Evolutionary conservation across 129 eudicot species (phyloP).

Genomic region (Lactuca saligna): DNA sequence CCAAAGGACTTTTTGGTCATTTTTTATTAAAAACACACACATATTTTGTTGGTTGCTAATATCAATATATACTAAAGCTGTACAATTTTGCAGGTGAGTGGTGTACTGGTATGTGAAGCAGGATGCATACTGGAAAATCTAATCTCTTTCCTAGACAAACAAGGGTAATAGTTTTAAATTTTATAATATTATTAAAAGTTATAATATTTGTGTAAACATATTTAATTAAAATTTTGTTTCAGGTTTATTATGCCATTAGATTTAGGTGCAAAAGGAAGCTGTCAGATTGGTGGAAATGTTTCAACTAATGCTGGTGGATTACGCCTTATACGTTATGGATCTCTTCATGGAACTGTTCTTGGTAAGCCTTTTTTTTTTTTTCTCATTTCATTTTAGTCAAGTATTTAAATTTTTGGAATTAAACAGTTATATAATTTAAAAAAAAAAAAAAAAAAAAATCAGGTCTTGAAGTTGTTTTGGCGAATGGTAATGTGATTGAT

Average conservation of each 20-base stretch:
- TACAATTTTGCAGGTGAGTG: conserved; percentile 63
- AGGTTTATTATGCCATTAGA: conserved; percentile 97
- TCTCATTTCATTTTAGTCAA: background rate
- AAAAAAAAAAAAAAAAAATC: conserved; percentile 12
- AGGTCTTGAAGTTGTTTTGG: conserved; percentile 98
- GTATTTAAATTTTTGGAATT: background rate
- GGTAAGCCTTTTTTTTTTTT: conserved; percentile 44
- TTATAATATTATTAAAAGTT: background rate
- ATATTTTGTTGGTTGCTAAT: no score
- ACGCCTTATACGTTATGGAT: conserved; percentile 93
- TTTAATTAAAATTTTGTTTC: conserved; percentile 14
- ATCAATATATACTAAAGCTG: background rate
- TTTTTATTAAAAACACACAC: no score
- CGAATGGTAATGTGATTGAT: conserved; percentile 89
- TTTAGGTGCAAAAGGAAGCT: conserved; percentile 99
- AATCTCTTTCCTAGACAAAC: conserved; percentile 72
- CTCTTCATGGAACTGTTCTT: conserved; percentile 94
- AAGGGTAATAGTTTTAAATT: conserved; percentile 55
- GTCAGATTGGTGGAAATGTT: conserved; percentile 98
- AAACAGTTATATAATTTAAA: background rate
- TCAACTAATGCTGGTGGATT: conserved; percentile 99
- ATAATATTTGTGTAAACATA: conserved; percentile 7
- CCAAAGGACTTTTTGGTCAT: background rate
- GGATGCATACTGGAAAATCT: conserved; percentile 97
- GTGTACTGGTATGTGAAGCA: conserved; percentile 96